Base-by-base conservation (phyloP, 352 stramenopile genomes). In the Phytophthora nicotianae region DNA sequence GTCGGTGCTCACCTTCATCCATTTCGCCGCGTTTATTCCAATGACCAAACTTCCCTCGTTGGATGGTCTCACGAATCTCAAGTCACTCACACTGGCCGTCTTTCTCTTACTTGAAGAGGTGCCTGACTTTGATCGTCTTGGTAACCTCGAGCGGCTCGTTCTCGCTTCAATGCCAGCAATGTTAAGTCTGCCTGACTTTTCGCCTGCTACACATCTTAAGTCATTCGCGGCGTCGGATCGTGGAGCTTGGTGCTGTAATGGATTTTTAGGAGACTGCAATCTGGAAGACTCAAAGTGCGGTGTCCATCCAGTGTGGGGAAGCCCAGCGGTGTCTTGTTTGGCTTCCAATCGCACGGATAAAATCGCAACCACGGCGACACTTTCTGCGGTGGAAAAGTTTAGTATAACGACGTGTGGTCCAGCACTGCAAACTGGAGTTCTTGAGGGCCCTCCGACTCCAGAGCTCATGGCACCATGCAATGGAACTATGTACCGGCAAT, bases 1-100 rank as follows among this genome's bases (percentile, higher is more conserved):
- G 70, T 27, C 43, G 2, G 58, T 60, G 11, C 71, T 83, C 38
- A 68, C 68, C 5, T 78, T 76, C 13, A 51, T 80, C 21, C 68
- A 77, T 55, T 64, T 83, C 3, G 61, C 55, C 0, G 41, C 4
- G 2, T 74, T 77, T 35, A 53, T 65, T 4, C 26, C 43, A 3
- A 63, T 78, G 35, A 0, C 21, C 8, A 42, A 50, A 2, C 42
- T 82, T 0, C 70, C 74, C 20, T 63, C 71, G 0, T 64, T 82
- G 9, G 7, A 59, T 0, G 66, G 68, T 3, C 52, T 76, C 16
- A 54, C 40, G 0, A 82, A 76, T 13, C 51, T 82, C 24, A 70
- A 64, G 37, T 69, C 54, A 0, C n/a, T 81, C 6, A 72, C 60
- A 5, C n/a, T 79, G 2, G 70, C 74, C 2, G 21, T 51, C 1